These are phyloP conservation scores for Cyclostephanos tholiformis DNA, from an alignment of 108 stramenopile species.

Conservation along the genomic window DNA sequence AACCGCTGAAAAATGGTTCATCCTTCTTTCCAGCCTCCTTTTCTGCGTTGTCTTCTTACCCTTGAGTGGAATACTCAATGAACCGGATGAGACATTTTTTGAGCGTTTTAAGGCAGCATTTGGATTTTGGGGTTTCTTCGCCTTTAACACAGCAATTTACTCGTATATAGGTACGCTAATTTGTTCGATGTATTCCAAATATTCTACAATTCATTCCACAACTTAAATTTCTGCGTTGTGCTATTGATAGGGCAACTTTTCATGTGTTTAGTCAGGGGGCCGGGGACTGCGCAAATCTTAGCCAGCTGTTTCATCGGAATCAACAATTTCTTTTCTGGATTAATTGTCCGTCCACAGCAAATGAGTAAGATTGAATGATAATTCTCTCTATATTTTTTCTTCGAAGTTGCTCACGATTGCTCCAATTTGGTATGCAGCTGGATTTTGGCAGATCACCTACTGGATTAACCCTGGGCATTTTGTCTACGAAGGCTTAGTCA, in stretches of 20 bases:
- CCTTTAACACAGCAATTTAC: conserved; percentile 51
- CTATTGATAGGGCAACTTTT: conserved; percentile 61
- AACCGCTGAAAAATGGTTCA: conserved; percentile 51
- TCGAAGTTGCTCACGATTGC: conserved; percentile 7
- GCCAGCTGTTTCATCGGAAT: conserved; percentile 41
- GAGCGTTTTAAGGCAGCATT: background rate
- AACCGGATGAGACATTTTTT: background rate
- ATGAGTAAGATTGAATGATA: conserved; percentile 22
- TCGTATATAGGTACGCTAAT: conserved; percentile 28
- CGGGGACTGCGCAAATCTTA: conserved; percentile 38
- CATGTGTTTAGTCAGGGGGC: conserved; percentile 53
- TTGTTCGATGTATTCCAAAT: conserved; percentile 17
- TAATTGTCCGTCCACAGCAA: conserved; percentile 51
- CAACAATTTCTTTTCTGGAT: conserved; percentile 50
- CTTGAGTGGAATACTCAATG: conserved; percentile 22
- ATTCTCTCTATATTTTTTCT: background rate
- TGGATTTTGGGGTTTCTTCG: conserved; percentile 51
- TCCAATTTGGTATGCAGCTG: conserved; percentile 9
- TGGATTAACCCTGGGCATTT: conserved; percentile 78
- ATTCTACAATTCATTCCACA: conserved; percentile 38
- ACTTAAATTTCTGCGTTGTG: conserved; percentile 57
- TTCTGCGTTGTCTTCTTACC: conserved; percentile 38
- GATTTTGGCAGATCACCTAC: conserved; percentile 51
- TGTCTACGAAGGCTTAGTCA: conserved; percentile 73
- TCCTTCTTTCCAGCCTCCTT: conserved; percentile 23